Base-by-base conservation (phyloP, 257 asterid species). In the Solanum dulcamara region DNA sequence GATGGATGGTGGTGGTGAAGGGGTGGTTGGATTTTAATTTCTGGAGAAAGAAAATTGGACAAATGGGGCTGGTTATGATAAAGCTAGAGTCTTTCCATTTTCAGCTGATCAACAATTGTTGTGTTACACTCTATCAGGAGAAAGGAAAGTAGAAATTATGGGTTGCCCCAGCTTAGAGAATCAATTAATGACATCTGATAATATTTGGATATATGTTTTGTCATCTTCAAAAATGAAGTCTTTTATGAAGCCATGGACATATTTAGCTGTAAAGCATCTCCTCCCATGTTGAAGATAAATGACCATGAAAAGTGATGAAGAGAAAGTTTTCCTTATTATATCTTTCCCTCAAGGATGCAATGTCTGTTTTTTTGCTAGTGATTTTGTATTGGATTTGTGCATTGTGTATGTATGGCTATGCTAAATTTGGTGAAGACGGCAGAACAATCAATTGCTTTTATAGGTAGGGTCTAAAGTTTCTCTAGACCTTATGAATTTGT, bases 391-490 rank as follows among this genome's bases (percentile, higher is more conserved):
- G 72, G 40, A 64, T 64, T 32, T 59, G 30, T 60, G 35, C n/a
- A n/a, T 32, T 26, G 1, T 26, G 5, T 51, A 1, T 51, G 59
- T 51, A 51, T 68, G 79, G 79, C 7, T 18, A 24, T 74, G 81
- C 81, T 64, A 60, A 20, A 28, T 81, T 42, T 68, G 84, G 59
- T 35, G 32, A 59, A 66, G 74, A 62, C 70, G 53, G 33, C 51
- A 40, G 75, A 57, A 64, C 55, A 85, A 28, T 37, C n/a, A 33
- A 18, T 53, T 81, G 62, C 51, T 50, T 24, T 44, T 74, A 35
- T 70, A 70, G 46, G 85, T 86, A 84, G 50, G 80, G 88, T 88
- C 53, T 87, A 88, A 84, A 67, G 87, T 30, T 72, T 83, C 70
- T 89, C 85, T 87, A 72, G 85, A 13, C 72, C 81, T 75, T 85